Evolutionary conservation across 176 grass and related monocot genomes (phyloP), one percentile per base, ranked within the genome.

Genomic region (Cenchrus purpureus): DNA sequence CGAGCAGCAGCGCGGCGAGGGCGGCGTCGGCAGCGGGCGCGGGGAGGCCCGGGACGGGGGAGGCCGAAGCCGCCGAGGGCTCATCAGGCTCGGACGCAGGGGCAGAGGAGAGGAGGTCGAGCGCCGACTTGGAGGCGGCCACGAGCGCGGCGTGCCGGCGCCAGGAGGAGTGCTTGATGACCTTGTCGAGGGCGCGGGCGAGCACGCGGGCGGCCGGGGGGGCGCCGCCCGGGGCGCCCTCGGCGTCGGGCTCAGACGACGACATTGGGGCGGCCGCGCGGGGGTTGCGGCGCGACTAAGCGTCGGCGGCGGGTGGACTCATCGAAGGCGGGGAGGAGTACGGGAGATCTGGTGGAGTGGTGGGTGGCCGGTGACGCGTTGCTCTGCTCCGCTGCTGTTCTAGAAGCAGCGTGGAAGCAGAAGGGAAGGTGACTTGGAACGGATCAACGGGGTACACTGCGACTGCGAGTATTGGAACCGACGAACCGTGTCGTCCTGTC

Each of bases 81-180:
- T 16, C 63, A 12, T 1, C 56, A 34, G 80, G 43, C 32, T 1
- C 56, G 44, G 80, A 32, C 32, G 45, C 53, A 1, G 89, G 15
- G 77, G 87, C 48, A 63, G 85, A 34, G 44, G 91, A 89, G 74
- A 98, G 91, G 86, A 89, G 91, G 78, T 98, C 91, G 29, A 98
- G 86, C 15, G 93, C 89, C 20, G 93, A 87, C 81, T 98, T 98
- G 81, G 89, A 89, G 37, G 96, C 87, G 80, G 96, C 77, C 72
- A 98, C 93, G 68, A 98, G 93, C 10, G 90, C 76, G 48, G 93
- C 86, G 89, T 98, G 96, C 60, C 91, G 89, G 70, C 91, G 85
- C 91, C 96, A 98, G 56, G 93, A 87, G 52, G 96, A 94, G 86
- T 98, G 92, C 82, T 98, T 98, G 87, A 95, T 93, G 87, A 98